Evolutionary conservation across 805 yeast species (phyloP), one percentile per base, ranked within the genome.

Genomic region (Candida palmyrensis): DNA sequence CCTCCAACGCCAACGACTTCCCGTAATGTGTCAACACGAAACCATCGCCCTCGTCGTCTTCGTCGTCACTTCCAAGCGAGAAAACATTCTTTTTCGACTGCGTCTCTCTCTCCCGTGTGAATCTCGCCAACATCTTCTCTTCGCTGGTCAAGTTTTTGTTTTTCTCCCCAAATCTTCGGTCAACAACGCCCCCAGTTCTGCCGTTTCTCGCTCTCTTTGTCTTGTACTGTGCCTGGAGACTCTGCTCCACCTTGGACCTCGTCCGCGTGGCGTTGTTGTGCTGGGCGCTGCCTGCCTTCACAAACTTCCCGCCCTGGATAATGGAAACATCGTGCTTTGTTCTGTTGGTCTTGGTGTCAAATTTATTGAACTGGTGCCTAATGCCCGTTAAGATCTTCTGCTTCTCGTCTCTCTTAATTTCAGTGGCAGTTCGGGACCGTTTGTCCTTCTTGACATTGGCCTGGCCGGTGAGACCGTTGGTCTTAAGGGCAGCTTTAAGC

Each of bases 111-210:
- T 90, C 97, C 36, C 81, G 77, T 3, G 96, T 85, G 65, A 87
- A 92, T 64, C 98, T 79, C 52, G 83, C 96, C 60, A 92, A 73
- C 96, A 88, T 88, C 57, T 83, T 86, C 45, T 92, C 96, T 57
- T 92, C 97, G 9, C 79, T 79, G n/a, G 82, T 74, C 66, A 92
- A 50, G 30, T 66, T 57, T 30, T 48, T 45, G 56, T 86, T 81
- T 42, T 75, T 73, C 52, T 92, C 98, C 54, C 98, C 99, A 57
- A 92, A 90, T 60, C 96, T 77, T 44, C 88, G 73, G 65, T 92
- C 98, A 2, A 77, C 56, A 10, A 92, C 50, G 2, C 85, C 86
- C 33, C 97, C 96, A 24, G 70, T 77, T 53, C 74, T 83, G 44
- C 85, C 83, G 48, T 79, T 77, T 32, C 68, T 59, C n/a, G 68